Evolutionary conservation across 495 filamentous ascomycete genomes (phyloP), one percentile per base, ranked within the genome.

Genomic region (Penicillium maclennaniae): DNA sequence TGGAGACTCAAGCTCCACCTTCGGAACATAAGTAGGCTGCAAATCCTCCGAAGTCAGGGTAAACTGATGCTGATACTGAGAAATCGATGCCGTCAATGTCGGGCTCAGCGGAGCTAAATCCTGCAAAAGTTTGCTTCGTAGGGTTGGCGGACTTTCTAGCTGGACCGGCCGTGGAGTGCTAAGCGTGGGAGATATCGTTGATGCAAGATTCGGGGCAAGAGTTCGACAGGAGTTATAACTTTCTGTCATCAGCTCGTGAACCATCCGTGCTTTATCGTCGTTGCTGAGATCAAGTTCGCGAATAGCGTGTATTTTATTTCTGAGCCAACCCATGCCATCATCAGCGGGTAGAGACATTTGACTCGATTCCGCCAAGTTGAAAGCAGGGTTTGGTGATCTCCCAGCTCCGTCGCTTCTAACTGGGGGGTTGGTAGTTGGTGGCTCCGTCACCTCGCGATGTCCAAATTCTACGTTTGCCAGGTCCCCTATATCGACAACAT

Each of bases 191-290:
- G 66, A 54, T 9, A 59, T 26, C 17, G 59, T 45, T n/a, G 61
- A 46, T 1, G 61, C 53, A 15, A 56, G 66, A 47, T 51, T 64
- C 51, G 56, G 69, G 54, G 50, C 61, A 66, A 51, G 67, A 57
- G 37, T 67, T 49, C 65, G 72, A 21, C 66, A 74, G 38, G 75
- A 63, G 58, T 81, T 82, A 61, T 95, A 95, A 53, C 83, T 83
- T 64, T 92, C 87, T 42, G 81, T 88, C 80, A 97, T 87, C 45
- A 96, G 62, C 34, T 78, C 71, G 69, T 97, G 93, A 70, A 99
- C 86, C 75, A 87, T 69, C 51, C 75, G 82, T 23, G 95, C 93
- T 74, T 92, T 96, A 52, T 91, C 84, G 16, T 78, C 69, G 50
- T 81, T 83, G n/a, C 83, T 68, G 21, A 87, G 72, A 8, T 82